phyloP scores from a whole-genome alignment of 2,329 filamentous ascomycete species.

The Teratosphaeria pseudoeucalypti region DNA sequence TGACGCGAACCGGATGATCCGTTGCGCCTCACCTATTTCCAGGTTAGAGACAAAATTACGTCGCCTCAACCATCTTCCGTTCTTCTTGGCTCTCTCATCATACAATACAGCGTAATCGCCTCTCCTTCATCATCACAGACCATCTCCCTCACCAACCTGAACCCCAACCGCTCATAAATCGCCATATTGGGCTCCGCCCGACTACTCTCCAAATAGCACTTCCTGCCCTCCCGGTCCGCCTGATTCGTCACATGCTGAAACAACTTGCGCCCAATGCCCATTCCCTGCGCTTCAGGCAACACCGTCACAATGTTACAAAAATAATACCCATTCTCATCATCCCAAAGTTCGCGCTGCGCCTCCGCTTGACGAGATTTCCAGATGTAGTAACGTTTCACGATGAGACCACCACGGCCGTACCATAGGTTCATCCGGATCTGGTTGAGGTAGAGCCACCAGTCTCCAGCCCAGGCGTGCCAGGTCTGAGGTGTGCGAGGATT shows the following conservation, averaged over 20 bases:
- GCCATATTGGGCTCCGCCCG: slow-evolving; percentile 57
- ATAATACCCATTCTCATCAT: slow-evolving; percentile 57
- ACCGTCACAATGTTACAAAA: slow-evolving; percentile 70
- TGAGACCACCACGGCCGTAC: slow-evolving; percentile 59
- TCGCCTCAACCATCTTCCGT: not conserved
- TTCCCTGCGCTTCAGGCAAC: slow-evolving; percentile 52
- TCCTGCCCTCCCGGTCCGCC: slow-evolving; percentile 54
- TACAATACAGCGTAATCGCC: slow-evolving; percentile 35
- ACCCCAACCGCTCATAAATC: slow-evolving; percentile 62
- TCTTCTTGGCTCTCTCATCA: slow-evolving; percentile 30
- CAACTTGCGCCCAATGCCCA: slow-evolving; percentile 54
- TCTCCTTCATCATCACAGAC: slow-evolving; percentile 54
- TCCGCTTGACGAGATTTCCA: slow-evolving; percentile 58
- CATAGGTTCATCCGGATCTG: slow-evolving; percentile 58
- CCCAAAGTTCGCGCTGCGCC: slow-evolving; percentile 54
- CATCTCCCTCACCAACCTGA: slow-evolving; percentile 54
- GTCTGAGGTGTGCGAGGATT: slow-evolving; percentile 37
- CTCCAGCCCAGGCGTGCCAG: slow-evolving; percentile 49
- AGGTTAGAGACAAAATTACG: too few species aligned
- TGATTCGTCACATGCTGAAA: slow-evolving; percentile 52
- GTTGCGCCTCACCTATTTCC: too few species aligned
- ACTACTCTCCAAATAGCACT: slow-evolving; percentile 62
- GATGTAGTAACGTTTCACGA: slow-evolving; percentile 58
- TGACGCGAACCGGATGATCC: too few species aligned
- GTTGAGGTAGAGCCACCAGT: slow-evolving; percentile 54